Conservation (phyloP, 306 rosid species). For the Prunus kanzakura region DNA sequence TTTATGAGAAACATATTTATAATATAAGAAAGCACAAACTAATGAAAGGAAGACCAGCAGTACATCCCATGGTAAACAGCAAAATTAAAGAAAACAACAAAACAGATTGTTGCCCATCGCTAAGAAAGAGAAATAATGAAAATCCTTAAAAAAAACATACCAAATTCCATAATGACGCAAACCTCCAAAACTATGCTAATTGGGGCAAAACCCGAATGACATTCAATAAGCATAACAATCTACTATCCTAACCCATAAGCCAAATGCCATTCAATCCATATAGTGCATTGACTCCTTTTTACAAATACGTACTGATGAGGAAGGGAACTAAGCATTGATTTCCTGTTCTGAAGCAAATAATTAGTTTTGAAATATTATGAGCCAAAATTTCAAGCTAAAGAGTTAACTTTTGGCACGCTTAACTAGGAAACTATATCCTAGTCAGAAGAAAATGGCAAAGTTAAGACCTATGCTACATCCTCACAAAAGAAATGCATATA, state of each 20-base stretch:
- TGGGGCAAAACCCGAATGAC: not conserved
- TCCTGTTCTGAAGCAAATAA: not conserved
- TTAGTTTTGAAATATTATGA: not conserved
- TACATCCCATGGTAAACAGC: not conserved
- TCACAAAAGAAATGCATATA: not conserved
- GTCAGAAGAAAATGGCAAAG: not conserved
- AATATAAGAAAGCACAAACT: constrained; percentile 7
- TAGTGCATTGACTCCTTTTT: not conserved
- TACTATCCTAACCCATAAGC: not conserved
- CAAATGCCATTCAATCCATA: constrained; percentile 1
- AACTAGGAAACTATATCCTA: not conserved
- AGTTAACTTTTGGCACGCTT: not conserved
- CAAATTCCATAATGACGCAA: not conserved
- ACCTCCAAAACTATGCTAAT: not conserved
- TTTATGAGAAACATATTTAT: not conserved
- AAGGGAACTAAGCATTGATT: not conserved
- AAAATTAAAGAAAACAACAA: not conserved
- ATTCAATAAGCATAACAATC: not conserved
- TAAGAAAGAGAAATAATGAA: not conserved
- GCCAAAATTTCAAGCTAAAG: not conserved
- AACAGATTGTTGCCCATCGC: not conserved
- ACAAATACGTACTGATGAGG: not conserved
- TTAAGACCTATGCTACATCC: not conserved
- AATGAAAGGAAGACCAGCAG: constrained; percentile 12
- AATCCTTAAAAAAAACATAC: not conserved